phyloP scores from a whole-genome alignment of 2,329 filamentous ascomycete species.

The Trichophyton schoenleinii region DNA sequence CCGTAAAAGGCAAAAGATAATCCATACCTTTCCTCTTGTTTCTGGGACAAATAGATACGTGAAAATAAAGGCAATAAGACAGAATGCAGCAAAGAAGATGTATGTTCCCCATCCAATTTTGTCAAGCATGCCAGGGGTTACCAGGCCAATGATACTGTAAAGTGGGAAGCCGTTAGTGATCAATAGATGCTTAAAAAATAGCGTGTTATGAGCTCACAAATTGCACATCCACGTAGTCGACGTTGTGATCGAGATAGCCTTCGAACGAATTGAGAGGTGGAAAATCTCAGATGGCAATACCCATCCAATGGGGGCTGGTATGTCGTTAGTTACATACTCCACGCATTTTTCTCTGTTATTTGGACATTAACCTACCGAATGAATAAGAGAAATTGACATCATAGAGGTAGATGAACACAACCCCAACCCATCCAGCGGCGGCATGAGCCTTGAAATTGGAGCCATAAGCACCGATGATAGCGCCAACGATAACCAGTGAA shows the following conservation, averaged over 20 bases:
- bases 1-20: neutral
- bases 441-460: constrained; percentile 19
- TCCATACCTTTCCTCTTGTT: constrained; percentile 24
- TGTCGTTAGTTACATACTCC: neutral
- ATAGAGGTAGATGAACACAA: constrained; percentile 29
- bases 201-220: constrained; percentile 20
- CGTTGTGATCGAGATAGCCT: constrained; percentile 28
- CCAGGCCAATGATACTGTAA: constrained; percentile 24
- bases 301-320: constrained; percentile 27
- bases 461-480: constrained; percentile 24
- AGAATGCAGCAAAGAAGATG: constrained; percentile 30
- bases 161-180: neutral
- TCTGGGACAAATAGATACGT: constrained; percentile 27
- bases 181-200: neutral
- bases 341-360: neutral
- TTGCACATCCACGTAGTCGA: constrained; percentile 31
- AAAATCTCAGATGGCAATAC: constrained; percentile 31
- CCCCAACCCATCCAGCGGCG: constrained; percentile 26
- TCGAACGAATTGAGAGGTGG: constrained; percentile 27
- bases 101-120: constrained; percentile 29
- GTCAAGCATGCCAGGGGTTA: constrained; percentile 28
- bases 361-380: constrained; percentile 19
- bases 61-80: constrained; percentile 24
- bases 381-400: constrained; percentile 29
- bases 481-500: constrained; percentile 26